These are phyloP conservation scores for Coffea canephora DNA, from an alignment of 257 asterid species.

Conservation along the genomic window DNA sequence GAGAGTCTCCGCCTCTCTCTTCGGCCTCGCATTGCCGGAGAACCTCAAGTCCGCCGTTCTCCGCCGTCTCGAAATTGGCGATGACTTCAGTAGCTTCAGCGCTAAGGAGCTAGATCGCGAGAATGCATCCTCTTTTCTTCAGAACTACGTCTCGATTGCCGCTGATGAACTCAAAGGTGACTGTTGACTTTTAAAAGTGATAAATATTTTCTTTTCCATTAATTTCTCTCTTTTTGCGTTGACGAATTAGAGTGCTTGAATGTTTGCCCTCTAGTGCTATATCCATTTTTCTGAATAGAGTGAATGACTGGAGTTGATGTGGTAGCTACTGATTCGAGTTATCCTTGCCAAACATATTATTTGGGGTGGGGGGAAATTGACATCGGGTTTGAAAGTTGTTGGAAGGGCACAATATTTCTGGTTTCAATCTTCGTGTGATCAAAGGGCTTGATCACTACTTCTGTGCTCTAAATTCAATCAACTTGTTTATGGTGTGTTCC, in stretches of 20 bases:
- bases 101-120: slow-evolving; percentile 34
- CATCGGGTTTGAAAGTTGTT: not conserved
- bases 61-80: slow-evolving; percentile 34
- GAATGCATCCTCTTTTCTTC: slow-evolving; percentile 37
- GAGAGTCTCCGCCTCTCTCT: slow-evolving; percentile 34
- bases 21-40: slow-evolving; percentile 44
- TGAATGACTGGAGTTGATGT: not conserved
- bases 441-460: not conserved
- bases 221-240: not conserved
- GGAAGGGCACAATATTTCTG: not conserved
- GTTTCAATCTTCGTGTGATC: not conserved
- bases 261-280: too few relatives aligned
- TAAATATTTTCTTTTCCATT: not conserved
- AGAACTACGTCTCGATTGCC: slow-evolving; percentile 36
- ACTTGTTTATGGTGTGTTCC: not conserved
- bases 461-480: too few relatives aligned
- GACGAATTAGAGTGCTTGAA: too few relatives aligned
- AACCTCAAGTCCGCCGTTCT: slow-evolving; percentile 39
- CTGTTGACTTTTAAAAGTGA: slow-evolving; percentile 30
- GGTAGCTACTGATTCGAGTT: not conserved
- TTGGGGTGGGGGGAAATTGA: not conserved
- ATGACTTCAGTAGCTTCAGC: slow-evolving; percentile 27
- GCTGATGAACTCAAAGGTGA: slow-evolving; percentile 51
- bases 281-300: not conserved
- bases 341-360: not conserved